Evolutionary conservation across 352 stramenopile genomes (phyloP).

Genomic region (Globisporangium emineosum): DNA sequence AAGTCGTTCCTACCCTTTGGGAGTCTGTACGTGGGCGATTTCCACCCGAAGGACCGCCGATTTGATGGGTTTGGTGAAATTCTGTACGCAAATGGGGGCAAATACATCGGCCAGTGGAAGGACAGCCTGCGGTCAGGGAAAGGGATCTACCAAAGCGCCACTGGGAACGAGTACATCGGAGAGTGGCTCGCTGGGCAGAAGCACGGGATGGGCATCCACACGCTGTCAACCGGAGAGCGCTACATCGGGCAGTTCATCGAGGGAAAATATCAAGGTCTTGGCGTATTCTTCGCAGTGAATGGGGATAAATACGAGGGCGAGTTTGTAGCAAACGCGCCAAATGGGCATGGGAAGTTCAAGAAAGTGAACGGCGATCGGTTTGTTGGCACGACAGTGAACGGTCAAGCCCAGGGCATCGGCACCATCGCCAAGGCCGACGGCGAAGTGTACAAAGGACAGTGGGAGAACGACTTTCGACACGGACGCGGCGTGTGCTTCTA

Average conservation of each 20-base stretch:
- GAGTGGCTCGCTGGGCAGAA: constrained; percentile 74
- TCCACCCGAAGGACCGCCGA: constrained; percentile 29
- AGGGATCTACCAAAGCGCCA: constrained; percentile 58
- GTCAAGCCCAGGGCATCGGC: constrained; percentile 72
- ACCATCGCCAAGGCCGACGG: constrained; percentile 73
- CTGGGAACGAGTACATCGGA: constrained; percentile 62
- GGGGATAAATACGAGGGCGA: constrained; percentile 86
- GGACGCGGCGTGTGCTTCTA: constrained; percentile 74
- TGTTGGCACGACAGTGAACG: constrained; percentile 59
- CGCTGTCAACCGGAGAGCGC: constrained; percentile 68
- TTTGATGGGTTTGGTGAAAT: constrained; percentile 86
- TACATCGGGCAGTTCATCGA: constrained; percentile 84
- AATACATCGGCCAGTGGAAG: constrained; percentile 84
- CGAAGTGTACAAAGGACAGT: constrained; percentile 89
- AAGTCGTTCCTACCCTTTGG: constrained; percentile 64
- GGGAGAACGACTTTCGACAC: constrained; percentile 57
- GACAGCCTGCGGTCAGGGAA: constrained; percentile 61
- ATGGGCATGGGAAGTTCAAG: constrained; percentile 63
- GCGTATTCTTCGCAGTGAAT: constrained; percentile 54
- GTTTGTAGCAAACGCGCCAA: constrained; percentile 39
- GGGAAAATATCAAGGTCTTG: constrained; percentile 75
- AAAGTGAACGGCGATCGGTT: constrained; percentile 68
- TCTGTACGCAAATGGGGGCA: constrained; percentile 76
- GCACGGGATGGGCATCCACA: constrained; percentile 82
- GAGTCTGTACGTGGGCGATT: constrained; percentile 79